phyloP scores from a whole-genome alignment of 192 early-diverging fungal genomes.

The Mortierella hygrophila region DNA sequence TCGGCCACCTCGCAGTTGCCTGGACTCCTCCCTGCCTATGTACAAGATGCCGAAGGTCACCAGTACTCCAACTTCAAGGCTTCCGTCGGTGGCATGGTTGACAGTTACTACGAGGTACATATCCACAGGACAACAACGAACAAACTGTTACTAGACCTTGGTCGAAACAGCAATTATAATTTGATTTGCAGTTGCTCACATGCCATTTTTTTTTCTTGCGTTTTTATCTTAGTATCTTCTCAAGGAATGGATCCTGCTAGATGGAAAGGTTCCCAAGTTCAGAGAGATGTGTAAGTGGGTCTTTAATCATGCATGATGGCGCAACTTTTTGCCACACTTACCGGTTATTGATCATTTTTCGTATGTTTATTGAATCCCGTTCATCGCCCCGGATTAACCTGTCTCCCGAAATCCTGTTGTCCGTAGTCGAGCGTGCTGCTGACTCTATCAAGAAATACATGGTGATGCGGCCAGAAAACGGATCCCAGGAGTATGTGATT shows the following conservation, averaged over 20 bases:
- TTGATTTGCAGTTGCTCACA: neutral
- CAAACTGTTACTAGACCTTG: neutral
- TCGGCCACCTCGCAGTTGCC: constrained; percentile 30
- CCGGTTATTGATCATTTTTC: neutral
- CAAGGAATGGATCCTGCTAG: constrained; percentile 65
- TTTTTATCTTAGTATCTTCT: constrained; percentile 60
- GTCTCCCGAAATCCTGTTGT: neutral
- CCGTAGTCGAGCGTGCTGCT: constrained; percentile 37
- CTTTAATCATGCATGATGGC: neutral
- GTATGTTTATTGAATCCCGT: neutral
- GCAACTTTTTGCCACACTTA: neutral
- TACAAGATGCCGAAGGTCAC: neutral
- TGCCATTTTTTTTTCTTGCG: neutral
- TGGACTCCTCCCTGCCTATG: constrained; percentile 16
- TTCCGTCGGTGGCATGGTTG: constrained; percentile 63
- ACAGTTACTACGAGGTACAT: constrained; percentile 73
- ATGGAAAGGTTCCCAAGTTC: constrained; percentile 44
- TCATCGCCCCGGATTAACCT: constrained; percentile 15
- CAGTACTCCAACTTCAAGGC: constrained; percentile 27
- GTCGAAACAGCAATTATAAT: neutral
- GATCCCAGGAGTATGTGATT: constrained; percentile 27
- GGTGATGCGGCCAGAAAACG: constrained; percentile 19
- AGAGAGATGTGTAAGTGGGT: constrained; percentile 46
- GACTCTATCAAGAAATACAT: constrained; percentile 51
- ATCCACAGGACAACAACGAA: no score